Base-by-base conservation (phyloP, 2,329 filamentous ascomycete species). In the Zymoseptoria brevis region DNA sequence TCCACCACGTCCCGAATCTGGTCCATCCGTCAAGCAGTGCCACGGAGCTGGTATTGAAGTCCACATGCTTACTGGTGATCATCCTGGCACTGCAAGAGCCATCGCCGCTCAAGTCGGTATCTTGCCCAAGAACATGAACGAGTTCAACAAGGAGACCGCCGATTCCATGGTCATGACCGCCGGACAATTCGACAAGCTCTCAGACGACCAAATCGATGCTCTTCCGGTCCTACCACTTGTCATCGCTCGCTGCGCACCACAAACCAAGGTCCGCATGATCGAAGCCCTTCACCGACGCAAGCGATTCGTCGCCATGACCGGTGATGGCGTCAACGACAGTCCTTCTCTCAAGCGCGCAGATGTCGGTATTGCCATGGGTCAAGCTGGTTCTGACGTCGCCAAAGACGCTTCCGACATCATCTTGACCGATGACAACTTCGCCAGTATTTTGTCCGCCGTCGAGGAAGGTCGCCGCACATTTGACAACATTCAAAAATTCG, bases 191-290 rank as follows among this genome's bases (percentile, higher is more conserved):
- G 69, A 95, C 72, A 85, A 84, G 62, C 79, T 95, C 63, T 83
- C 82, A 0, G 87, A 94, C 53, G 83, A 79, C 0, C 83, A 94
- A 72, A 88, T 95, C 57, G 90, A 89, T 64, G 79, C 80, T 0
- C 77, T 95, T 16, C 85, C 87, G 4, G 84, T 90, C 49, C 77
- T 95, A 1, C 90, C 90, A 2, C 78, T 93, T 0, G 90, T 95
- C 8, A 87, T 95, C 61, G 90, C 90, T 45, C 86, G 90, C 45
- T 95, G 90, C 71, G 88, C 89, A 0, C 90, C 91, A 0, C 84
- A 88, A 60, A 95, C 90, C 48, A 96, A 96, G 75, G 90, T 90
- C 4, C 86, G 89, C 60, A 95, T 96, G 90, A 92, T 96, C 55
- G 89, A 92, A 66, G 90, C 90, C 5, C 82, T 96, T 16, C 88